Percentiles rank a stretch among this genome's conserved stretches.
Conservation (phyloP, 2,329 filamentous ascomycete species). For the Ophiocordyceps camponoti-floridani region DNA sequence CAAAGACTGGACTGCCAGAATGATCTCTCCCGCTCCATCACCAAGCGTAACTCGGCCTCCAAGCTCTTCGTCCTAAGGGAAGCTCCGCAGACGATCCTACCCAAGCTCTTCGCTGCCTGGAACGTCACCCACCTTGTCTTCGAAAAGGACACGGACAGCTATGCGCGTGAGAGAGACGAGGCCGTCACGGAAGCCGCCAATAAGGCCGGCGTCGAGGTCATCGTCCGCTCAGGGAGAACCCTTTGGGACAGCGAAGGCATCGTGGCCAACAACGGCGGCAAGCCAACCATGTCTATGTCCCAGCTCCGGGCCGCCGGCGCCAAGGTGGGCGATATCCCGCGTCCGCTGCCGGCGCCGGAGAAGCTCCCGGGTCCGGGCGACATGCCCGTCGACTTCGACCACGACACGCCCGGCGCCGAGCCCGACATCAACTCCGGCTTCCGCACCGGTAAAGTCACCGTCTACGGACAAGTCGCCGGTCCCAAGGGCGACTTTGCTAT, state of each 20-base stretch:
- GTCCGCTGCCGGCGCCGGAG: slow-evolving; percentile 41
- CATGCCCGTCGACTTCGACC: slow-evolving; percentile 39
- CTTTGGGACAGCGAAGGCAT: slow-evolving; percentile 58
- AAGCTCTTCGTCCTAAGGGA: slow-evolving; percentile 58
- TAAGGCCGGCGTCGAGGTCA: slow-evolving; percentile 47
- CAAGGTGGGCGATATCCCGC: slow-evolving; percentile 42
- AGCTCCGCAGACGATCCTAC: slow-evolving; percentile 51
- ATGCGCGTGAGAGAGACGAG: slow-evolving; percentile 46
- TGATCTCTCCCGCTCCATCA: slow-evolving; percentile 49
- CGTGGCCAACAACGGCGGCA: slow-evolving; percentile 44
- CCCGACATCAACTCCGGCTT: slow-evolving; percentile 43
- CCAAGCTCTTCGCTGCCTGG: slow-evolving; percentile 58
- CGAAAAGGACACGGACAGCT: slow-evolving; percentile 62
- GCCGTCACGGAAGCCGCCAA: slow-evolving; percentile 39
- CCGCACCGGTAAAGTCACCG: slow-evolving; percentile 33
- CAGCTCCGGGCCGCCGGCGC: slow-evolving; percentile 46
- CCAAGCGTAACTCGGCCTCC: slow-evolving; percentile 49
- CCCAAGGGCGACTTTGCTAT: slow-evolving; percentile 51
- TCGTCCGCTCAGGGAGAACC: slow-evolving; percentile 47
- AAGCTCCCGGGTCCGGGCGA: slow-evolving; percentile 47
- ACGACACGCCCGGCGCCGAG: slow-evolving; percentile 21
- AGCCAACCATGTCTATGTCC: slow-evolving; percentile 57
- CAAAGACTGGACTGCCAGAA: slow-evolving; percentile 58
- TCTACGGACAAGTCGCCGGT: slow-evolving; percentile 44
- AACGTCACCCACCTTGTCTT: slow-evolving; percentile 60